Conservation (phyloP, 2,329 filamentous ascomycete species). For the Chrysoporthe cubensis region DNA sequence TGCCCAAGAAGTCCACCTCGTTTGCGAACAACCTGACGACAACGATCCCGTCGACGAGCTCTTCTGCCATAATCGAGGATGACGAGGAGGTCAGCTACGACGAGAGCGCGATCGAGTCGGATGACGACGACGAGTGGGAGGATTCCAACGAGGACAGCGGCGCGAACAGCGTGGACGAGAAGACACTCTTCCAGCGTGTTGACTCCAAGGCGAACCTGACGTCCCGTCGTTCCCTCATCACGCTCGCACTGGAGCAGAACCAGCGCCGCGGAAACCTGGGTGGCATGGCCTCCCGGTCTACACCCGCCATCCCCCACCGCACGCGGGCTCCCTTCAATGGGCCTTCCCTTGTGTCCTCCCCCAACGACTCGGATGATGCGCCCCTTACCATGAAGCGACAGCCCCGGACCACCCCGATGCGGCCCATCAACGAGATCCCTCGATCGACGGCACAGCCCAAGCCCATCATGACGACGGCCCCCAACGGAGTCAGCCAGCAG, state of each 20-base stretch:
- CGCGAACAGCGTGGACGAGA: constrained; percentile 80
- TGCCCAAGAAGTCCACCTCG: constrained; percentile 76
- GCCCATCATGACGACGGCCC: constrained; percentile 76
- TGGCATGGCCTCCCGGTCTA: constrained; percentile 67
- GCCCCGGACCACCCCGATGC: constrained; percentile 51
- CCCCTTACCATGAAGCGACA: constrained; percentile 68
- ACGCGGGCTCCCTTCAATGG: constrained; percentile 54
- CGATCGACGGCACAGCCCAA: constrained; percentile 64
- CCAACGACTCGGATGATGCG: constrained; percentile 65
- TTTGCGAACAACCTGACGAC: constrained; percentile 78
- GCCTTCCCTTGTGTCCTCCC: constrained; percentile 51
- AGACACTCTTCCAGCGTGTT: constrained; percentile 83
- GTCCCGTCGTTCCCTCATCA: constrained; percentile 86
- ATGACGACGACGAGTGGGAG: constrained; percentile 68
- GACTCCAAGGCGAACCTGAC: constrained; percentile 85
- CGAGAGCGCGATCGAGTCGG: constrained; percentile 80
- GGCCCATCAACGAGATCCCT: constrained; percentile 65
- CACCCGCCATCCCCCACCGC: constrained; percentile 65
- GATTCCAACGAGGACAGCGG: constrained; percentile 76
- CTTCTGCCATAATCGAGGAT: constrained; percentile 44
- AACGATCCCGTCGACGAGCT: constrained; percentile 58
- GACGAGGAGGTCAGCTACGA: constrained; percentile 69
- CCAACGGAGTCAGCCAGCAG: constrained; percentile 63
- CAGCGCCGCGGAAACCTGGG: constrained; percentile 73
- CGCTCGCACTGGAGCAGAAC: constrained; percentile 80